Evolutionary conservation across 352 stramenopile species (phyloP), one percentile per base, ranked within the genome.

Genomic region (Pythium utonaiense): DNA sequence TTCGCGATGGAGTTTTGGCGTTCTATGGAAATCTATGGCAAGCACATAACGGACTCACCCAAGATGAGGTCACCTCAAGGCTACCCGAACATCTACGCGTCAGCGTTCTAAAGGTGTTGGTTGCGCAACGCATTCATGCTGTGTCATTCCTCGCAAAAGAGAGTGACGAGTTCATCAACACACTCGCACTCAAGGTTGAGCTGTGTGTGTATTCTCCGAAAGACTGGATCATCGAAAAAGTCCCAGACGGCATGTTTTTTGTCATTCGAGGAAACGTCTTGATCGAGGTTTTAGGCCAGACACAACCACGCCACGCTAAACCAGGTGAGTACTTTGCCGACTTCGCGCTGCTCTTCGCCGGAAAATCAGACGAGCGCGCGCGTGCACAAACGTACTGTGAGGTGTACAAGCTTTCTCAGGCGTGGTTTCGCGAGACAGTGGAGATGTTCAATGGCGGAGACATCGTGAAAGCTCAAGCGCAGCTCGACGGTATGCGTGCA

Each of bases 161-260:
- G 31, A 88, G 60, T 53, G 66, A 88, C 17, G 81, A 88, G 49
- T 82, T 91, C 19, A 62, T 91, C 57, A 89, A 91, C 47, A 87
- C 79, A 12, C 62, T 89, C 36, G 70, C 79, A 9, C 57, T 83
- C 19, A 63, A 71, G 12, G 66, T 91, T 12, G 77, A 74, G 25
- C 68, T 76, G 8, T 76, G 69, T 27, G 66, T 77, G 3, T 89
- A 74, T 45, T 84, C 80, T 3, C 77, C 80, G 2, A 90, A 87
- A 51, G 80, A 90, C 44, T 90, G 80, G 80, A 76, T 90, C 45
- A 81, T 90, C 27, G 77, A 88, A 48, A 84, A 86, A 22, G 52
- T 80, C 13, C 68, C 78, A 0, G 76, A 87, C 24, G 77, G 74
- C 3, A 87, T 90, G 78, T 90, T 72, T 25, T 88, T 90, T 44